Base-by-base conservation (phyloP, 345 rosid genomes). In the Kernera saxatilis region DNA sequence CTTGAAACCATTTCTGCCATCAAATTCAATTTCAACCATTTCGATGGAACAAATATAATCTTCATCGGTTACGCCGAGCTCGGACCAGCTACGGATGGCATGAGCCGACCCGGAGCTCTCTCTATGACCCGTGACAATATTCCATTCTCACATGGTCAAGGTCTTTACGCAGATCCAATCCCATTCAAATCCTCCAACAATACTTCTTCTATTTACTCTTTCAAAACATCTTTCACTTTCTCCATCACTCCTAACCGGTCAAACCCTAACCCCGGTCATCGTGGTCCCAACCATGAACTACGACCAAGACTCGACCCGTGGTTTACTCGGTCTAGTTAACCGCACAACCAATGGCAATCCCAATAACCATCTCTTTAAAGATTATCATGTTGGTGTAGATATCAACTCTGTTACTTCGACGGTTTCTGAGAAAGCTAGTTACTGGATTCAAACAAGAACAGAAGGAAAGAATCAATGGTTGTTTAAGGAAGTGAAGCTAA, bases 351-450 rank as follows among this genome's bases (percentile, higher is more conserved):
- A 64, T 49, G 78, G 72, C 14, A 36, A 54, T 6, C 35, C 58
- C 1, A 49, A 15, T 18, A 78, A 60, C 71, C 68, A 72, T 23
- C 49, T 69, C 18, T 46, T 75, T 36, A 61, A 70, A 17, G 67
- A 70, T 39, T 73, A 79, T 40, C 79, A 73, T 45, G 79, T 81
- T 18, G 78, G 84, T 30, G 8, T 78, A 19, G 71, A 75, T 36
- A 33, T 75, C 18, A 70, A 76, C 30, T 67, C 72, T 19, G 60
- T 73, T 13, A 19, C 13, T 22, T 71, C 70, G 23, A 23, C 41
- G 30, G 67, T 37, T 37, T 39, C 77, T 21, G 11, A 50, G 12
- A 73, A 66, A 46, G 77, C 82, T 19, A 66, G 77, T 1, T 73
- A 45, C 21, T 73, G 72, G 74, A 9, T 48, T 23, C 45, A 66